Evolutionary conservation across 495 filamentous ascomycete species (phyloP).

Genomic region (Hyaloscypha hepaticicola): DNA sequence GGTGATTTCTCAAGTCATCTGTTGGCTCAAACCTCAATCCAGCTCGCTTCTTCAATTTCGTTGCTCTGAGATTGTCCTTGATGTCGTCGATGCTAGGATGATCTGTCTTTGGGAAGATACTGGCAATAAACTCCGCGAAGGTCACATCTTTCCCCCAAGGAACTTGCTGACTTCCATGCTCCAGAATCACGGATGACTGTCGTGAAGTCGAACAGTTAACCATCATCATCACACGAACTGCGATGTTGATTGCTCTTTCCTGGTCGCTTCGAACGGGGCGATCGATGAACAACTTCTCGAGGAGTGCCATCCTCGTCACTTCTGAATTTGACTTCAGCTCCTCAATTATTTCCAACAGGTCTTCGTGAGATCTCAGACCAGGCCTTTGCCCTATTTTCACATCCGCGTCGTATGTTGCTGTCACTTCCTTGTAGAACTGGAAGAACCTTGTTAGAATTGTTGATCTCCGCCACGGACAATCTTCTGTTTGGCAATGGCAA

Average conservation of each 20-base stretch:
- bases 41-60: slow-evolving; percentile 35
- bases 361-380: slow-evolving; percentile 32
- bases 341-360: slow-evolving; percentile 33
- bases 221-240: slow-evolving; percentile 38
- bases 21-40: slow-evolving; percentile 35
- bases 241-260: slow-evolving; percentile 34
- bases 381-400: slow-evolving; percentile 14
- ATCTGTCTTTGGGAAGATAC: slow-evolving; percentile 32
- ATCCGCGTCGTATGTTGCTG: slow-evolving; percentile 32
- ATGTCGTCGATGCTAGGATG: slow-evolving; percentile 35
- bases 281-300: neutral
- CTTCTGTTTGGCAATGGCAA: slow-evolving; percentile 23
- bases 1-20: slow-evolving; percentile 36
- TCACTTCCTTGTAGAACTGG: slow-evolving; percentile 35
- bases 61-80: slow-evolving; percentile 32
- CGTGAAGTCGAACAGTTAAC: slow-evolving; percentile 32
- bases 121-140: slow-evolving; percentile 29
- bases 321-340: slow-evolving; percentile 22
- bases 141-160: slow-evolving; percentile 30
- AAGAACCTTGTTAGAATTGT: slow-evolving; percentile 34
- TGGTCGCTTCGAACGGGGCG: slow-evolving; percentile 6
- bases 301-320: neutral
- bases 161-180: slow-evolving; percentile 27
- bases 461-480: slow-evolving; percentile 27
- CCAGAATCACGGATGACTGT: slow-evolving; percentile 28